Conservation (phyloP, 306 rosid species). For the Arachis hypogaea region DNA sequence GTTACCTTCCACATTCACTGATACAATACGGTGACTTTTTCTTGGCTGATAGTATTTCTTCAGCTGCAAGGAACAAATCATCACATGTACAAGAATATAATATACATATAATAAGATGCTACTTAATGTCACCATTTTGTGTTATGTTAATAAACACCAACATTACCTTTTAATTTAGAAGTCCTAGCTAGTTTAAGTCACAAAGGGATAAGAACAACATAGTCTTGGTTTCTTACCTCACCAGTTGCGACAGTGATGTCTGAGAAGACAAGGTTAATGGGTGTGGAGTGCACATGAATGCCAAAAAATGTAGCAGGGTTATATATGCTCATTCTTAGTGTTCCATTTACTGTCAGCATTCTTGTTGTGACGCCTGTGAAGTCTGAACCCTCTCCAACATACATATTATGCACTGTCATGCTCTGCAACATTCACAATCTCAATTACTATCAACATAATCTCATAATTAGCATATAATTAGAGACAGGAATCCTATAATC, state of each 20-base stretch:
- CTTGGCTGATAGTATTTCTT: conserved; percentile 89
- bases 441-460: not conserved
- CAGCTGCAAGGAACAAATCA: conserved; percentile 51
- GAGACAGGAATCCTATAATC: not conserved
- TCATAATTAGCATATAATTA: not conserved
- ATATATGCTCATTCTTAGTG: conserved; percentile 66
- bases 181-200: not conserved
- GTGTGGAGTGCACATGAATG: conserved; percentile 78
- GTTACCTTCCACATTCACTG: conserved; percentile 59
- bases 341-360: conserved; percentile 77
- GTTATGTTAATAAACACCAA: not conserved
- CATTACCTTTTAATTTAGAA: not conserved
- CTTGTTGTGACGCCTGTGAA: conserved; percentile 81
- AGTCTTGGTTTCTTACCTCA: conserved; percentile 51
- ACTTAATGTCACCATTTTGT: conserved; percentile 12
- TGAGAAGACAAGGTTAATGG: conserved; percentile 69
- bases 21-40: conserved; percentile 61
- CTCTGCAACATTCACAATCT: conserved; percentile 59
- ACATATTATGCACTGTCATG: conserved; percentile 65
- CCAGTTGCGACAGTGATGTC: conserved; percentile 84
- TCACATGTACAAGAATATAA: not conserved
- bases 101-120: conserved; percentile 6
- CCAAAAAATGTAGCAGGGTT: conserved; percentile 94
- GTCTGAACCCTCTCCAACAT: conserved; percentile 84
- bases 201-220: no score